Base-by-base conservation (phyloP, 1,139 yeast species). In the Candida pseudoviswanathii region DNA sequence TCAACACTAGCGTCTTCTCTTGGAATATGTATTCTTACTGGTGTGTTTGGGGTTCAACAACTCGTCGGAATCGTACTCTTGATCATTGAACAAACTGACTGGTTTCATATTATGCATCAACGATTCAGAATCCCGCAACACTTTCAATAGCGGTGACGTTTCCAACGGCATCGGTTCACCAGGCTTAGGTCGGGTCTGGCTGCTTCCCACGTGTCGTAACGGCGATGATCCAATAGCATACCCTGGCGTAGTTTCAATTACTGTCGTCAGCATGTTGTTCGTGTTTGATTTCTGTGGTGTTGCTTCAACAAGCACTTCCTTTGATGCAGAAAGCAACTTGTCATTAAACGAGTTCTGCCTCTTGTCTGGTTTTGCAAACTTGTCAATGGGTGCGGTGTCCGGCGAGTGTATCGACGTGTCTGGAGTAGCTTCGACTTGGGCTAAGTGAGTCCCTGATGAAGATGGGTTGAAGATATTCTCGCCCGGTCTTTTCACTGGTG, bases 81-180 rank as follows among this genome's bases (percentile, higher is more conserved):
- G 16, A 25, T 54, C 51, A 16, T 37, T 26, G 33, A 31, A 34
- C 21, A 49, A 41, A 5, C 30, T 34, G 8, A 26, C 31, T 10
- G 45, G 45, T 43, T 36, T 43, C 26, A 34, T 24, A n/a, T 7
- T 27, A 37, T 37, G 41, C 22, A 36, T 16, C 7, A 47, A 25
- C n/a, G 41, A 34, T 26, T 46, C 45, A 1, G 51, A 34, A 29
- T 33, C 38, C n/a, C 34, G 30, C 32, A 45, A 48, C 3, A 67
- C 56, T 33, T 57, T 61, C 50, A 60, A 68, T 45, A 70, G 68
- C 4, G 77, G 75, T 1, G 77, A 69, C 10, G 64, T 66, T 41
- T 55, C 59, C 3, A 66, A 47, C 1, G 67, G 60, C 2, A 68
- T 58, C 1, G 75, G 75, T 11, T 70, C 74, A 2, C 78, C 78